These are phyloP conservation scores for Pistacia atlantica DNA, from an alignment of 345 rosid species.

Conservation along the genomic window DNA sequence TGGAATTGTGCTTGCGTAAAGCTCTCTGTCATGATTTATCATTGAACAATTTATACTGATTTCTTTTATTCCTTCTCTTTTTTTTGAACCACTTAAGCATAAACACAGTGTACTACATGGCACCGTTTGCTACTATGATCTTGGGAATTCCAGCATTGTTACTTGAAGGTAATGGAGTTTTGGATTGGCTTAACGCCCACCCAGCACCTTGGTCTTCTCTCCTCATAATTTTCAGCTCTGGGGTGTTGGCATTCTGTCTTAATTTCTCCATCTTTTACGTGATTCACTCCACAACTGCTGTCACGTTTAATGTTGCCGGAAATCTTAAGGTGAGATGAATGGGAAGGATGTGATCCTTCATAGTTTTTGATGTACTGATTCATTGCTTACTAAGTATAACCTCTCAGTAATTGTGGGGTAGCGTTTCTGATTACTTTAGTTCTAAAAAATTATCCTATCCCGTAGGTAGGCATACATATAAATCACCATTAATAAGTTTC, in stretches of 20 bases:
- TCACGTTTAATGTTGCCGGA: conserved; percentile 98
- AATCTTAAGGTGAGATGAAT: conserved; percentile 84
- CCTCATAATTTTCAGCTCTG: conserved; percentile 82
- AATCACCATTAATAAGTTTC: not conserved
- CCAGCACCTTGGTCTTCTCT: conserved; percentile 57
- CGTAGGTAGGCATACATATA: not conserved
- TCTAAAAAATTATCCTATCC: not conserved
- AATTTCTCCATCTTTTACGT: conserved; percentile 98
- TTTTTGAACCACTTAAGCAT: conserved; percentile 47
- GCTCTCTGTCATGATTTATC: not conserved
- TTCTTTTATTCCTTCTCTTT: not conserved
- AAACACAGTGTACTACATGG: conserved; percentile 99
- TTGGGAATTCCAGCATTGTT: conserved; percentile 82
- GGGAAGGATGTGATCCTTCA: not conserved
- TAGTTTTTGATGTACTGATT: not conserved
- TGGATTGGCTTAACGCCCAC: conserved; percentile 75
- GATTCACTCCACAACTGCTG: conserved; percentile 98
- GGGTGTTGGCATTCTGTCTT: conserved; percentile 93
- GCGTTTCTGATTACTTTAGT: not conserved
- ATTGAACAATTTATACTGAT: conserved; percentile 17
- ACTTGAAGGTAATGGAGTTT: conserved; percentile 85
- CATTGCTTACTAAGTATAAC: not conserved
- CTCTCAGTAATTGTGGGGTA: not conserved
- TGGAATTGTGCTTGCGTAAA: not conserved
- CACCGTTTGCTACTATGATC: conserved; percentile 97